Base-by-base conservation (phyloP, 805 yeast genomes). In the Metschnikowia vanudenii region DNA sequence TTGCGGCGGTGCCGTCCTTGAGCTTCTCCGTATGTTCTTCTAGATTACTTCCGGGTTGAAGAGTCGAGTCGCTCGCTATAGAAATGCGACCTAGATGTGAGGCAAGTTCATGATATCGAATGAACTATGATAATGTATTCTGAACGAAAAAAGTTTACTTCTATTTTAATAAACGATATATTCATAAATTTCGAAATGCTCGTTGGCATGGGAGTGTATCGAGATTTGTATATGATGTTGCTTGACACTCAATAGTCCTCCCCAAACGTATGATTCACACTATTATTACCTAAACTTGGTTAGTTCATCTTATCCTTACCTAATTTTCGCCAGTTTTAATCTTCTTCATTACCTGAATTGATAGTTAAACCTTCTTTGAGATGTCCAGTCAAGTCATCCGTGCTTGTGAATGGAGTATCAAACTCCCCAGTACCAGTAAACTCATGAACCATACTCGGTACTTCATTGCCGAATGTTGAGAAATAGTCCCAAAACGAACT, bases 1-100 rank as follows among this genome's bases (percentile, higher is more conserved):
- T 11, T 73, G 84, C 51, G 96, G 96, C 47, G 96, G 96, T 56
- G 96, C 91, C 52, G 51, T 87, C 7, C 72, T 90, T 39, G 94
- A 89, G 65, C 51, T 88, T 36, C 49, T 88, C 24, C 75, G 82
- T 53, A 55, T 76, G 43, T 67, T 82, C 58, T 73, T 84, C 34
- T 55, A 46, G 38, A 34, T 37, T 4, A 16, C 18, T 34, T 30
- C 17, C 33, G 33, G 17, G 33, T 10, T n/a, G 33, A 30, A 30
- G 33, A 30, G 33, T 30, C 33, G 33, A 30, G 33, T 30, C 33
- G 17, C n/a, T n/a, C 33, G 17, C 33, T 30, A 30, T 4, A 5
- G 33, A 26, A 3, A 13, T 13, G 33, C 33, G 33, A 30, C 17
- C 33, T 30, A 30, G 33, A 30, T n/a, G 33, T 14, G 33, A 30